These are phyloP conservation scores for Paramecium caudatum DNA, from an alignment of 73 alveolate species.

Conservation along the genomic window DNA sequence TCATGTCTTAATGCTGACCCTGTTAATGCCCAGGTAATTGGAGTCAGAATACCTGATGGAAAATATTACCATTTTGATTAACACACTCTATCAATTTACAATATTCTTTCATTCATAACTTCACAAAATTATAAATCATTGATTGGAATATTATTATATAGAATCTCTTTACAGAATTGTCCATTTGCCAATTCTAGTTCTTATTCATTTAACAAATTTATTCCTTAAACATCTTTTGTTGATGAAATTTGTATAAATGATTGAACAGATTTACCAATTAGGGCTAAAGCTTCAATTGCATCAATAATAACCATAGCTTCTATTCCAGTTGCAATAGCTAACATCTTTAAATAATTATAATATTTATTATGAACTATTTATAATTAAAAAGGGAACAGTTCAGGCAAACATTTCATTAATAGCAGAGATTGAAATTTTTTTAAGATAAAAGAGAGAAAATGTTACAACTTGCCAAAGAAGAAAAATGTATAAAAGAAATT, in stretches of 20 bases:
- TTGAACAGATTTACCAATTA: not conserved
- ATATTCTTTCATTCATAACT: constrained; percentile 4
- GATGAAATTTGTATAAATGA: not conserved
- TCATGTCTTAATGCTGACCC: constrained; percentile 4
- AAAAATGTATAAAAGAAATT: constrained; percentile 6
- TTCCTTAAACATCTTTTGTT: not conserved
- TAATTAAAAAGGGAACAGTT: constrained; percentile 32
- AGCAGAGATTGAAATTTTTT: not conserved
- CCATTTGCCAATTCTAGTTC: not conserved
- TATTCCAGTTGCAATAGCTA: not conserved
- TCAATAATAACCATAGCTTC: constrained; percentile 16
- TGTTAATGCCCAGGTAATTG: constrained; percentile 42
- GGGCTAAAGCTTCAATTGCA: not conserved
- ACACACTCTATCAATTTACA: constrained; percentile 11
- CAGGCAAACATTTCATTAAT: not conserved
- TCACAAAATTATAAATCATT: not conserved
- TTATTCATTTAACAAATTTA: not conserved
- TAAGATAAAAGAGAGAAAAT: not conserved
- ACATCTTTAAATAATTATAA: no score
- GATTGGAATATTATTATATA: constrained; percentile 5
- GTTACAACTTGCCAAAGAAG: not conserved
- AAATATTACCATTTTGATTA: constrained; percentile 11
- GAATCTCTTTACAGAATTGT: not conserved
- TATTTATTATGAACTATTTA: no score
- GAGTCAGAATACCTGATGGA: constrained; percentile 41